Evolutionary conservation across 2,329 filamentous ascomycete species (phyloP).

Genomic region (Microdochium paspali): DNA sequence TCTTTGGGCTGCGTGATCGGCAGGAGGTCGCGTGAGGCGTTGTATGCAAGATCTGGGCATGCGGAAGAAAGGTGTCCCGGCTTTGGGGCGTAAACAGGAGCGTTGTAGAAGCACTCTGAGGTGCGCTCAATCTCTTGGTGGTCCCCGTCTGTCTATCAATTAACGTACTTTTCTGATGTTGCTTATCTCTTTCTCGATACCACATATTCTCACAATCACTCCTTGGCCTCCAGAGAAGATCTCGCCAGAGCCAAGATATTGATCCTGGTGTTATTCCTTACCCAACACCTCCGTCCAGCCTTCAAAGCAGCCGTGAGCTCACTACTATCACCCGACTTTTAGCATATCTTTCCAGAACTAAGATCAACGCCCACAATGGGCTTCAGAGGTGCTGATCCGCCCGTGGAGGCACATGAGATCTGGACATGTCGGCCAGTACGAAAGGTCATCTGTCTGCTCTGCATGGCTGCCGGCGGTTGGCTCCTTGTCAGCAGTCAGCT

Average conservation of each 20-base stretch:
- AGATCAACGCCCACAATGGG: background rate
- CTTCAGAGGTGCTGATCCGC: background rate
- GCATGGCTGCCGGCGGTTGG: slow-evolving; percentile 9
- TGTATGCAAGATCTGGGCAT: too few relatives aligned
- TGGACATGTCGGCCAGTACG: slow-evolving; percentile 7
- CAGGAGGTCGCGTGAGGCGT: background rate
- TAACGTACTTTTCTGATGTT: too few relatives aligned
- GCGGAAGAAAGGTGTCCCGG: too few relatives aligned
- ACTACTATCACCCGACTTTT: background rate
- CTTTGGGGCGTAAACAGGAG: too few relatives aligned
- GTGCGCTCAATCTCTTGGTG: too few relatives aligned
- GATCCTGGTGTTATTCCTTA: too few relatives aligned
- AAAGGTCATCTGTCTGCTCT: slow-evolving; percentile 9
- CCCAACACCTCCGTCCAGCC: background rate
- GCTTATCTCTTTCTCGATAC: too few relatives aligned
- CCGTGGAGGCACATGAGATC: background rate
- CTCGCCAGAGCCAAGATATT: too few relatives aligned
- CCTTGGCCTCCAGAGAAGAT: too few relatives aligned
- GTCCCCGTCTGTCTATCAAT: too few relatives aligned
- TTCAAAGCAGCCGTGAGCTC: background rate
- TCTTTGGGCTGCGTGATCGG: background rate
- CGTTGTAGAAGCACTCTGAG: too few relatives aligned
- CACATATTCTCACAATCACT: too few relatives aligned
- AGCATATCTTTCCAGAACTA: background rate
- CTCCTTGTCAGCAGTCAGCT: slow-evolving; percentile 7